phyloP scores from a whole-genome alignment of 306 rosid species.

The Citrullus colocynthis region DNA sequence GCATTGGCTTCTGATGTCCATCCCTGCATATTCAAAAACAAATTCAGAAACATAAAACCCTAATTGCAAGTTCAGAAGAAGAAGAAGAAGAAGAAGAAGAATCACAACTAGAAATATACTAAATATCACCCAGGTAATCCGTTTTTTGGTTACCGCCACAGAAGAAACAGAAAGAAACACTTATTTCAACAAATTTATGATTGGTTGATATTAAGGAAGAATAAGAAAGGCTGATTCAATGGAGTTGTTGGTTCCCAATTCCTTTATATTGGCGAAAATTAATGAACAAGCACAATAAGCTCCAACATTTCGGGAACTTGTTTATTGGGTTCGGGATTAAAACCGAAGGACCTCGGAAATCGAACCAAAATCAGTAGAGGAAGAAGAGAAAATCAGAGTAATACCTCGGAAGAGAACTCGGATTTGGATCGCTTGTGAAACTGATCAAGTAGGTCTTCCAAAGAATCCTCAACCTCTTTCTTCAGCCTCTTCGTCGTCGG shows the following conservation, averaged over 20 bases:
- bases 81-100: neutral
- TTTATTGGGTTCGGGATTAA: neutral
- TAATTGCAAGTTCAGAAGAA: neutral
- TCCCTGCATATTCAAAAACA: conserved; percentile 9
- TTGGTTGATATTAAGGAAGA: neutral
- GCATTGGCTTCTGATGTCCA: conserved; percentile 19
- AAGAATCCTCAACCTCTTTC: conserved; percentile 57
- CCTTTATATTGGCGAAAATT: neutral
- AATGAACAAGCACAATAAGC: too few species aligned
- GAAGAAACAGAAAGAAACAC: neutral
- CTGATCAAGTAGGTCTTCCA: conserved; percentile 44
- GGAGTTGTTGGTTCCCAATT: neutral
- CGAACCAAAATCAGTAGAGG: neutral
- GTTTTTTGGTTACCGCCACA: neutral
- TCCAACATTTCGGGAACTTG: neutral
- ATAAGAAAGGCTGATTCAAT: neutral
- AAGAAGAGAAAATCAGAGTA: neutral
- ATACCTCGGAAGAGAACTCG: conserved; percentile 32
- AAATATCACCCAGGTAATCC: neutral
- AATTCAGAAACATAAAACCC: neutral
- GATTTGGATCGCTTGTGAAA: conserved; percentile 52
- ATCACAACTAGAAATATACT: neutral
- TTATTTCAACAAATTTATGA: neutral
- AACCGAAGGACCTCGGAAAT: too few species aligned
- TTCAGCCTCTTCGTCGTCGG: conserved; percentile 37